phyloP scores from a whole-genome alignment of 192 early-diverging fungal species.

The Lobulomyces angularis region DNA sequence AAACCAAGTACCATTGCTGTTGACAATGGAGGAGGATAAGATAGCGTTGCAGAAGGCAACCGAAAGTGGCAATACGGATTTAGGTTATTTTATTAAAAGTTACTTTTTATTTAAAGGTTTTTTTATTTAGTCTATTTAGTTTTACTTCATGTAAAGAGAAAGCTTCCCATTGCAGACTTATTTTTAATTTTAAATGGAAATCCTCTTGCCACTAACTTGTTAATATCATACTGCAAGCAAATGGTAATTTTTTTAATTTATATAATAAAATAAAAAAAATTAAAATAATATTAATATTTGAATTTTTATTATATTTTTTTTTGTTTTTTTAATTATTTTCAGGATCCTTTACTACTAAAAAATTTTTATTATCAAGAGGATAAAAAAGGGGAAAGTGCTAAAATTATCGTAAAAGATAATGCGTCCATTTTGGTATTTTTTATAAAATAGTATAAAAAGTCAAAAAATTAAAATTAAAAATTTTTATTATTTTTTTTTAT shows the following conservation, averaged over 20 bases:
- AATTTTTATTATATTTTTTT: no score
- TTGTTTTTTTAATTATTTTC: no score
- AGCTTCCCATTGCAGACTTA: slow-evolving; percentile 72
- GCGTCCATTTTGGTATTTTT: background rate
- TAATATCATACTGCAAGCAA: slow-evolving; percentile 73
- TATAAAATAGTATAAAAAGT: slow-evolving; percentile 6
- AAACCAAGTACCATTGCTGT: slow-evolving; percentile 85
- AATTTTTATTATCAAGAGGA: slow-evolving; percentile 99
- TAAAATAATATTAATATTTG: no score
- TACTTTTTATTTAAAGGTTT: background rate
- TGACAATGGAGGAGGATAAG: slow-evolving; percentile 86
- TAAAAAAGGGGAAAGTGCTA: slow-evolving; percentile 49
- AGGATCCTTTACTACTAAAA: slow-evolving; percentile 62
- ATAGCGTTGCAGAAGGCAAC: slow-evolving; percentile 80
- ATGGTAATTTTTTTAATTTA: no score
- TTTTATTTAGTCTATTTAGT: slow-evolving; percentile 64
- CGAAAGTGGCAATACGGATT: slow-evolving; percentile 88
- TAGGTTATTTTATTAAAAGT: slow-evolving; percentile 41
- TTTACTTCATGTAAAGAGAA: slow-evolving; percentile 78
- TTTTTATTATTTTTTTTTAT: slow-evolving; percentile 6
- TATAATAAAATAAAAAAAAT: no score
- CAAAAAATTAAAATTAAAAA: slow-evolving; percentile 35
- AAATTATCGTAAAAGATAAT: slow-evolving; percentile 27
- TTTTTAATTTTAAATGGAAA: slow-evolving; percentile 73
- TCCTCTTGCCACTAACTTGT: slow-evolving; percentile 66